phyloP scores from a whole-genome alignment of 1,284 basidiomycete species.

The Tilletia walkeri region DNA sequence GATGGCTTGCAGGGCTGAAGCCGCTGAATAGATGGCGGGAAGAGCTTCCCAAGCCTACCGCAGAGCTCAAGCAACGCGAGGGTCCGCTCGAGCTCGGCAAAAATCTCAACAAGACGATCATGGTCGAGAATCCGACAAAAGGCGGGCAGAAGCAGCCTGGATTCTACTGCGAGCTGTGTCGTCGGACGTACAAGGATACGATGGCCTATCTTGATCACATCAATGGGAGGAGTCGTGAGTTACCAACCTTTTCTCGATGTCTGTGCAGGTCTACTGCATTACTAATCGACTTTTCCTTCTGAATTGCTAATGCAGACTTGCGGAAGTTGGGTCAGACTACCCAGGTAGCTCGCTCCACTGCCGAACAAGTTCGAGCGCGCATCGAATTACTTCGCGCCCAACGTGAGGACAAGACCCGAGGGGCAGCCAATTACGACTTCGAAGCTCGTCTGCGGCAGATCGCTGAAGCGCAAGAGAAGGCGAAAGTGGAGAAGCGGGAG shows the following conservation, averaged over 20 bases:
- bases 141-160: conserved; percentile 47
- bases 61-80: conserved; percentile 39
- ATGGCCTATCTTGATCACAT: conserved; percentile 92
- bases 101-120: conserved; percentile 45
- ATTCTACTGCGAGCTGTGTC: conserved; percentile 56
- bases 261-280: background rate
- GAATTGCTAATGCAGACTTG: conserved; percentile 65
- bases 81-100: conserved; percentile 42
- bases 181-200: conserved; percentile 85
- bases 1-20: conserved; percentile 30
- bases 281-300: background rate
- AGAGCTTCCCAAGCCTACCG: conserved; percentile 45
- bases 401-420: conserved; percentile 15
- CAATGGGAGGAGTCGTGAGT: conserved; percentile 86
- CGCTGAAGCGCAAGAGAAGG: conserved; percentile 60
- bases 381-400: conserved; percentile 73
- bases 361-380: conserved; percentile 84
- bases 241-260: background rate
- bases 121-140: conserved; percentile 44
- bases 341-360: conserved; percentile 79
- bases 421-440: conserved; percentile 72
- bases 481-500: conserved; percentile 59
- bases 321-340: conserved; percentile 91
- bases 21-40: conserved; percentile 38
- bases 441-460: conserved; percentile 81